Conservation (phyloP, 495 filamentous ascomycete genomes). For the Aspergillus sclerotiicarbonarius region DNA sequence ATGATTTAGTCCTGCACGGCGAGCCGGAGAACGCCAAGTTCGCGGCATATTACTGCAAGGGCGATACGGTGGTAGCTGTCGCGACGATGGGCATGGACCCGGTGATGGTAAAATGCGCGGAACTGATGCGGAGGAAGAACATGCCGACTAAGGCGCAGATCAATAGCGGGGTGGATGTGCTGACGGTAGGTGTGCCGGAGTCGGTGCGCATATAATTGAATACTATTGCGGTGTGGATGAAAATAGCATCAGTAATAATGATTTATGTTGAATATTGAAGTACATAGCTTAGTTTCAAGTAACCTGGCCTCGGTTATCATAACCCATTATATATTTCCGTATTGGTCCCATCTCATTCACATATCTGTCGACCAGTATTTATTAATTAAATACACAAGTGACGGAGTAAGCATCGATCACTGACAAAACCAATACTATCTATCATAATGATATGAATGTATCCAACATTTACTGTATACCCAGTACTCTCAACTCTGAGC, state of each 20-base stretch:
- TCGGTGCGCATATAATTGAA: constrained; percentile 16
- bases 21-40: constrained; percentile 80
- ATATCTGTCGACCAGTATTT: no score
- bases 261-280: not conserved
- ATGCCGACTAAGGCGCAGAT: constrained; percentile 85
- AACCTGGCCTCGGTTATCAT: no score
- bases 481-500: no score
- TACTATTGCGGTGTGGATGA: not conserved
- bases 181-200: constrained; percentile 57
- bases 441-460: no score
- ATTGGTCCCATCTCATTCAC: no score
- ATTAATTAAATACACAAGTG: no score
- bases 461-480: no score
- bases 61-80: constrained; percentile 86
- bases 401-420: no score
- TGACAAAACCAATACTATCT: no score
- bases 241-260: not conserved
- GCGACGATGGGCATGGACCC: constrained; percentile 90
- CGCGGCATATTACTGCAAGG: constrained; percentile 83
- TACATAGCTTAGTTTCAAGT: no score
- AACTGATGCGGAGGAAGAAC: constrained; percentile 77
- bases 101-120: constrained; percentile 74
- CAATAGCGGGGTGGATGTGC: constrained; percentile 67
- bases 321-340: no score
- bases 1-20: constrained; percentile 76